These are phyloP conservation scores for Hanseniaspora taiwanica DNA, from an alignment of 805 yeast genomes.

Conservation along the genomic window DNA sequence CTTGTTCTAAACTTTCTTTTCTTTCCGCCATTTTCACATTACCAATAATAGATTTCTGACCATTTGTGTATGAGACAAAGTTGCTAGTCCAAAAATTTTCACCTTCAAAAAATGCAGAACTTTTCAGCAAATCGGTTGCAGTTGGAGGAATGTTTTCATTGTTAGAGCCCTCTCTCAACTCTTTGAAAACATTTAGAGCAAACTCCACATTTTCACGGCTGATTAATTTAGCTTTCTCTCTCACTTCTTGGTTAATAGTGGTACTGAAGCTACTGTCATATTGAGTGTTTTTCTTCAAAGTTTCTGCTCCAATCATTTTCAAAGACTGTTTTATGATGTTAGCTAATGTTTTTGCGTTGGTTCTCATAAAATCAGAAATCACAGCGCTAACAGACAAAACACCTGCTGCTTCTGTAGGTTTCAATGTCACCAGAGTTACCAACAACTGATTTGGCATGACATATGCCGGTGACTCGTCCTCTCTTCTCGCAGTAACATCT, in stretches of 20 bases:
- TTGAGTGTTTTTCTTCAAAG: constrained; percentile 2
- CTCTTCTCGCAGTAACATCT: constrained; percentile 55
- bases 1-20: constrained; percentile 5
- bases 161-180: no score
- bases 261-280: constrained; percentile 2
- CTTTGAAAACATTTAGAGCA: neutral
- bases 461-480: constrained; percentile 76
- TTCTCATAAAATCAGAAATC: constrained; percentile 43
- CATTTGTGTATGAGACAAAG: constrained; percentile 2
- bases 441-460: constrained; percentile 74
- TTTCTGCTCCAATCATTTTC: constrained; percentile 12
- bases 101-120: constrained; percentile 3
- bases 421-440: constrained; percentile 41
- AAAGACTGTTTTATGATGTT: constrained; percentile 36
- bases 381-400: constrained; percentile 35
- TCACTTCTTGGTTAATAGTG: neutral
- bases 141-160: no score
- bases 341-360: constrained; percentile 44
- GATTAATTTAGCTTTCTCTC: constrained; percentile 5
- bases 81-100: neutral
- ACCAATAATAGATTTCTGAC: constrained; percentile 4
- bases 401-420: constrained; percentile 47
- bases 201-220: constrained; percentile 7
- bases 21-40: constrained; percentile 11
- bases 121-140: no score